phyloP scores from a whole-genome alignment of 1,139 yeast genomes.

The Suhomyces ambrosiae region DNA sequence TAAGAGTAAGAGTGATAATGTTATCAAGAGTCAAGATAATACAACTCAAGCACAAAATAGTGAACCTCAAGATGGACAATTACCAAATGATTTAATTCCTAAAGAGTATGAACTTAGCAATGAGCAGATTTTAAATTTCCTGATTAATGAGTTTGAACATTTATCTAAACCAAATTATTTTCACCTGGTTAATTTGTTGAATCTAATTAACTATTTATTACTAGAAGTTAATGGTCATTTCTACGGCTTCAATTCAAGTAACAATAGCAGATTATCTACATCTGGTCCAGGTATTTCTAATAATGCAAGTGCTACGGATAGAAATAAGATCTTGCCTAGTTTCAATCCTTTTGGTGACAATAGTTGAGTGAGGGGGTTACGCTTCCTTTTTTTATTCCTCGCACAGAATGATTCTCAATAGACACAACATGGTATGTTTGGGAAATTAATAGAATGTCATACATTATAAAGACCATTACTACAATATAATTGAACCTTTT shows the following conservation, averaged over 20 bases:
- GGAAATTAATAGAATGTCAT: conserved; percentile 15
- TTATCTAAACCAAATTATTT: conserved; percentile 43
- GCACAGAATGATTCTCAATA: conserved; percentile 7
- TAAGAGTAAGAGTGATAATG: conserved; percentile 9
- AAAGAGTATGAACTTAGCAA: conserved; percentile 44
- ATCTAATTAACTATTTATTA: conserved; percentile 36
- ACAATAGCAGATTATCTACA: conserved; percentile 2
- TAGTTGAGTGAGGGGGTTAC: conserved; percentile 1
- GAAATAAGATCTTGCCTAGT: conserved; percentile 25
- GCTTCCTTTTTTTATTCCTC: background rate
- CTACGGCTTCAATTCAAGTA: conserved; percentile 41
- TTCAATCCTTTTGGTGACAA: conserved; percentile 37
- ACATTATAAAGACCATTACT: conserved; percentile 2
- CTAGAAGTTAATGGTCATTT: conserved; percentile 43
- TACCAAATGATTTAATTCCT: conserved; percentile 28
- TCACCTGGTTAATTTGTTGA: conserved; percentile 44
- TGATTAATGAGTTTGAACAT: conserved; percentile 40
- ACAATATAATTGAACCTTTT: background rate
- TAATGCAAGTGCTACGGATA: conserved; percentile 5
- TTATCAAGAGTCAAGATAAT: conserved; percentile 8
- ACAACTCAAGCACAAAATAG: conserved; percentile 2
- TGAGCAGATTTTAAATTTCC: conserved; percentile 46
- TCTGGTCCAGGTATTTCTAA: conserved; percentile 5
- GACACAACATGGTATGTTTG: conserved; percentile 9
- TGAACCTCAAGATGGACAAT: conserved; percentile 1